These are phyloP conservation scores for Chalaropsis ovoidea DNA, from an alignment of 2,329 filamentous ascomycete species.

Conservation along the genomic window DNA sequence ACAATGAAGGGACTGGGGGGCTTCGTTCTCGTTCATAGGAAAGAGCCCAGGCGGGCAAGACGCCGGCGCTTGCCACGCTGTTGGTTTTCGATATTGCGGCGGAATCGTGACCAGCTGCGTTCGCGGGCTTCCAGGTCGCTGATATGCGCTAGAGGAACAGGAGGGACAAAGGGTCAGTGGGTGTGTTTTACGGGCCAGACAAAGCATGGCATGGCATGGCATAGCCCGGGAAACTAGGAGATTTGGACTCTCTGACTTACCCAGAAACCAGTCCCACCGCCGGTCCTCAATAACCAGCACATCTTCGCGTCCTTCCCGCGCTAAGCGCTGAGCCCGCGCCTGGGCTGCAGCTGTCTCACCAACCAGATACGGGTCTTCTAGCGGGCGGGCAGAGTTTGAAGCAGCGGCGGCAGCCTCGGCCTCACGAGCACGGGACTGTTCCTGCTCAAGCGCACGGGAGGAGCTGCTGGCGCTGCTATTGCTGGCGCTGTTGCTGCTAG, in stretches of 20 bases:
- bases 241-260: slow-evolving; percentile 34
- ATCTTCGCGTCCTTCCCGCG: slow-evolving; percentile 46
- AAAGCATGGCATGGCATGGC: neutral
- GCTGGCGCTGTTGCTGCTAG: slow-evolving; percentile 30
- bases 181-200: neutral
- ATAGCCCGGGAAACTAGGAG: no score
- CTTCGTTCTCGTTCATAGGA: slow-evolving; percentile 13
- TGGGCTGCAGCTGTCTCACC: slow-evolving; percentile 53
- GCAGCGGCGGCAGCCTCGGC: neutral
- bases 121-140: slow-evolving; percentile 43
- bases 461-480: slow-evolving; percentile 26
- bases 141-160: slow-evolving; percentile 38
- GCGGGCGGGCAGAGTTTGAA: slow-evolving; percentile 35
- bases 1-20: slow-evolving; percentile 10
- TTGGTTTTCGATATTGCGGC: slow-evolving; percentile 33
- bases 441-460: slow-evolving; percentile 32
- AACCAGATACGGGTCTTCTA: slow-evolving; percentile 59
- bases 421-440: slow-evolving; percentile 28
- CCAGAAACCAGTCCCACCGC: slow-evolving; percentile 51
- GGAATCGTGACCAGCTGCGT: slow-evolving; percentile 39
- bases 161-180: slow-evolving; percentile 24
- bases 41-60: slow-evolving; percentile 20
- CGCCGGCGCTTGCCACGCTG: slow-evolving; percentile 25
- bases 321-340: slow-evolving; percentile 47
- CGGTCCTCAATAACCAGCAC: slow-evolving; percentile 47